Percentiles rank a stretch among this genome's conserved stretches.
phyloP scores from a whole-genome alignment of 345 rosid species.

The Triadica sebifera region DNA sequence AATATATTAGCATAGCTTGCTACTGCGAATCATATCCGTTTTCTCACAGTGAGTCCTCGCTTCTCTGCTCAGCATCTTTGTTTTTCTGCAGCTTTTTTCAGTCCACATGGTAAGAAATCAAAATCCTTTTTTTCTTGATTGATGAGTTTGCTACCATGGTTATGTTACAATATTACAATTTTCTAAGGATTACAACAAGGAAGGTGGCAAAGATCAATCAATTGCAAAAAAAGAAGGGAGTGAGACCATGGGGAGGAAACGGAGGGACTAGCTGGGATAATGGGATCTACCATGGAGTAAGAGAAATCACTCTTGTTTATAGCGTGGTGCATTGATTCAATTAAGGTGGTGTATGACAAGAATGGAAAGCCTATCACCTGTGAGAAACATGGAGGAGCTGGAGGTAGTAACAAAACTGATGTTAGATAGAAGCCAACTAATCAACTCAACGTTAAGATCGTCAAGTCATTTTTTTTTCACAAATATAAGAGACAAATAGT shows the following conservation, averaged over 20 bases:
- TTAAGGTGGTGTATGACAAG: conserved; percentile 54
- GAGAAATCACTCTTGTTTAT: conserved; percentile 54
- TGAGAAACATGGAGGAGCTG: conserved; percentile 69
- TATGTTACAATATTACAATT: background rate
- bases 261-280: conserved; percentile 78
- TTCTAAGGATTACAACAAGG: conserved; percentile 17
- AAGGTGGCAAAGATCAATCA: conserved; percentile 22
- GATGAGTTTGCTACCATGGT: too few relatives aligned
- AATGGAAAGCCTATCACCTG: conserved; percentile 51
- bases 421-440: conserved; percentile 23
- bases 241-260: conserved; percentile 83
- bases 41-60: conserved; percentile 1
- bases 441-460: too few relatives aligned
- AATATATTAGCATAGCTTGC: conserved; percentile 8
- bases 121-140: background rate
- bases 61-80: background rate
- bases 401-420: conserved; percentile 54
- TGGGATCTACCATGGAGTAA: conserved; percentile 59
- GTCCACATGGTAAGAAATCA: conserved; percentile 10
- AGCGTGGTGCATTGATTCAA: conserved; percentile 72
- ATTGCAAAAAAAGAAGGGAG: conserved; percentile 27
- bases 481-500: too few relatives aligned
- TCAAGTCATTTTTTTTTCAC: too few relatives aligned
- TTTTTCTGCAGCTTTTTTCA: too few relatives aligned
- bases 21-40: background rate